A percentile compares a stretch with the other conserved stretches of the same genome.
phyloP scores from a whole-genome alignment of 345 rosid genomes.

The Dovyalis caffra region DNA sequence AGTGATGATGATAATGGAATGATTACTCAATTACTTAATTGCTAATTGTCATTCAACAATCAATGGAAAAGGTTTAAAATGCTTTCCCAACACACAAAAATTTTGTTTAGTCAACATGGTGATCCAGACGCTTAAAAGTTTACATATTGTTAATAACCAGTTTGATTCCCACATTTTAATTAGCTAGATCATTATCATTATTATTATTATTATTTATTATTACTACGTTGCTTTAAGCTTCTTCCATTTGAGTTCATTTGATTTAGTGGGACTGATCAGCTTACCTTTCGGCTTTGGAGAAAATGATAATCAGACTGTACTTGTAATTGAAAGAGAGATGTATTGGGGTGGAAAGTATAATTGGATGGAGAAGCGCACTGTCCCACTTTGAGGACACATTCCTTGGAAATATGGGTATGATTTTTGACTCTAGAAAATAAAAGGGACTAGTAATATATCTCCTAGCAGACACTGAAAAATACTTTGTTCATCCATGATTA shows the following conservation, averaged over 20 bases:
- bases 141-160: neutral
- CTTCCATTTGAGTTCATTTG: neutral
- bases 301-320: neutral
- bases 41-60: neutral
- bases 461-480: conserved; percentile 9
- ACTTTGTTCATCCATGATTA: conserved; percentile 12
- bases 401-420: conserved; percentile 12
- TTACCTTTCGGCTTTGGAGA: conserved; percentile 18
- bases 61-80: neutral
- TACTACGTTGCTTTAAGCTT: conserved; percentile 10
- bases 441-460: neutral
- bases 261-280: conserved; percentile 7
- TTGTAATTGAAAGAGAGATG: conserved; percentile 9
- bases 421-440: conserved; percentile 19
- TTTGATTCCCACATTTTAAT: neutral
- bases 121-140: neutral
- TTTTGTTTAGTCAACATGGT: neutral
- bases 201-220: too few species aligned
- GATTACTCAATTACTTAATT: conserved; percentile 8
- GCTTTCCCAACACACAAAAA: neutral
- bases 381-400: conserved; percentile 33
- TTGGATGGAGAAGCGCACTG: conserved; percentile 19
- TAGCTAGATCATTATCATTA: neutral
- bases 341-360: neutral
- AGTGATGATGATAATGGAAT: conserved; percentile 13